Evolutionary conservation across 1,284 basidiomycete species (phyloP), one percentile per base, ranked within the genome.

Genomic region (Cerrena zonata): DNA sequence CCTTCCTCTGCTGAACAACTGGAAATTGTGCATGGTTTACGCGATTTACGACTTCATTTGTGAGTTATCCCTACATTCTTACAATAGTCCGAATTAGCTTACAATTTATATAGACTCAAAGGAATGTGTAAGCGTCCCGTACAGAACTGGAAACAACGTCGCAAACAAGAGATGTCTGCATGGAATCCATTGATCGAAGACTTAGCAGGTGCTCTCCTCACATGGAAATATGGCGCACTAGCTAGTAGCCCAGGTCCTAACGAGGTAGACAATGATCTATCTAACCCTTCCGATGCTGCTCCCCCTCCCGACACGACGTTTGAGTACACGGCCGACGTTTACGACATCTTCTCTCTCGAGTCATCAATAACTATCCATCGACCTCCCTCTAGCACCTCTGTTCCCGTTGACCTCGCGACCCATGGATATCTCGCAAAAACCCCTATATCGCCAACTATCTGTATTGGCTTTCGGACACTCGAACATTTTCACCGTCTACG

Each of bases 391-490:
- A 54, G 53, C 27, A 49, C 21, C 15, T 52, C 50, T 4, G 50
- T 48, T 4, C 52, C 54, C 12, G 13, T 56, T n/a, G 52, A 56
- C 30, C 43, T 56, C 21, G 38, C 52, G 34, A 26, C 15, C 13
- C 41, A 49, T 26, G 49, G 54, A 1, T 54, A 47, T 30, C 10
- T 56, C 15, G 34, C 36, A 15, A 54, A 51, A 45, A 52, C 50
- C 3, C 39, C 52, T 15, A 49, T 21, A 5, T 4, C 18, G 10
- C 55, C 53, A 2, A 34, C 56, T 5, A 23, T 64, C 21, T 62
- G 64, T 2, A 47, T 70, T 12, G 63, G 62, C 2, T 13, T 70
- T 24, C 51, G 49, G 15, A 69, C 66, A 1, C 58, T 72, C 3
- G 60, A 69, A 37, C 52, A 68, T 1, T 66, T 60, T 46, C 56